phyloP scores from a whole-genome alignment of 2,329 filamentous ascomycete genomes.

The Lasiodiplodia hormozganensis region DNA sequence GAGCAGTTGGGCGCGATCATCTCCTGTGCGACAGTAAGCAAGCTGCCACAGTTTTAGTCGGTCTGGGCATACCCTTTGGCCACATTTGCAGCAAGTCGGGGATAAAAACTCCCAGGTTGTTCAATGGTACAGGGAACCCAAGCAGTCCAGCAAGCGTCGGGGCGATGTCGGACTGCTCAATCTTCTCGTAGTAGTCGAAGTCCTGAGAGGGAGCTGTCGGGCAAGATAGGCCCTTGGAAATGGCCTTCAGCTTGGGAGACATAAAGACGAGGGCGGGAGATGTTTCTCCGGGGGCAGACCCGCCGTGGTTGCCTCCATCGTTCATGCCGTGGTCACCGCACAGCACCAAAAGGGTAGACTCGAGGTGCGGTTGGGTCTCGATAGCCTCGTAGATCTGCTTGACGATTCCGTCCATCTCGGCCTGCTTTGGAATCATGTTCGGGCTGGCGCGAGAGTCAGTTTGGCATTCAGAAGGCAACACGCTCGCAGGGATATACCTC shows the following conservation, averaged over 20 bases:
- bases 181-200: slow-evolving; percentile 80
- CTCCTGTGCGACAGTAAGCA: slow-evolving; percentile 37
- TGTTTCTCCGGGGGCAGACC: slow-evolving; percentile 91
- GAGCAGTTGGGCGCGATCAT: slow-evolving; percentile 71
- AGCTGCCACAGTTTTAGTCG: background rate
- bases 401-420: slow-evolving; percentile 90
- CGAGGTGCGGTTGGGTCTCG: slow-evolving; percentile 71
- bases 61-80: slow-evolving; percentile 60
- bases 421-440: slow-evolving; percentile 92
- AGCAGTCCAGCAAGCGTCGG: slow-evolving; percentile 87
- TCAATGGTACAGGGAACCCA: slow-evolving; percentile 85
- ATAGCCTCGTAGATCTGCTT: slow-evolving; percentile 78
- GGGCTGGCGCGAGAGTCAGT: slow-evolving; percentile 58
- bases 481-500: slow-evolving; percentile 59
- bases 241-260: slow-evolving; percentile 75
- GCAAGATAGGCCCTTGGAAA: slow-evolving; percentile 53
- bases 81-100: slow-evolving; percentile 80
- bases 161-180: slow-evolving; percentile 95
- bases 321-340: slow-evolving; percentile 99
- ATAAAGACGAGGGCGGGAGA: slow-evolving; percentile 91
- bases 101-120: slow-evolving; percentile 89
- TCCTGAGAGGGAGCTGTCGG: slow-evolving; percentile 70
- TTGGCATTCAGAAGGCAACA: slow-evolving; percentile 27
- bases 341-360: slow-evolving; percentile 81
- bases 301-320: slow-evolving; percentile 94